A percentile compares a stretch with the other conserved stretches of the same genome.
Evolutionary conservation across 2,329 filamentous ascomycete species (phyloP).

Genomic region (Cadophora luteo-olivacea): DNA sequence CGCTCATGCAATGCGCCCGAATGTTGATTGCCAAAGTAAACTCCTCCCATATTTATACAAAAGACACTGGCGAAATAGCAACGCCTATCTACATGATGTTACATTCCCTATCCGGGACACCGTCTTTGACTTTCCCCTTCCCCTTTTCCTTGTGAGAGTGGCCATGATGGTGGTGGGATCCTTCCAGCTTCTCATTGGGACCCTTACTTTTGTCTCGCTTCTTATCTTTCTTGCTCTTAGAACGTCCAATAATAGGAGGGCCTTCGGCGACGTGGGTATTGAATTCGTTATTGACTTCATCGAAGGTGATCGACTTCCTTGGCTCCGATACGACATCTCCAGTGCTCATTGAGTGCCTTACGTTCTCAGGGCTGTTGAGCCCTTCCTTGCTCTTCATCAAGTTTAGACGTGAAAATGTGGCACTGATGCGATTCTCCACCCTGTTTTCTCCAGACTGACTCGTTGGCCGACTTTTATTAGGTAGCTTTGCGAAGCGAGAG

Average conservation of each 20-base stretch:
- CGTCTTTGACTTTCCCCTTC: constrained; percentile 41
- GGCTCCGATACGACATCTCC: constrained; percentile 26
- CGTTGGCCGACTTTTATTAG: constrained; percentile 59
- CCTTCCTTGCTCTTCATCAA: constrained; percentile 42
- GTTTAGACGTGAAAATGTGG: constrained; percentile 57
- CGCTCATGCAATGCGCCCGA: not conserved
- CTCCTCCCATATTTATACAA: constrained; percentile 12
- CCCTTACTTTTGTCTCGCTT: constrained; percentile 41
- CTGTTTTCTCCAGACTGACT: constrained; percentile 66
- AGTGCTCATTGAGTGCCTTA: constrained; percentile 25
- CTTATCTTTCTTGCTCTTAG: constrained; percentile 37
- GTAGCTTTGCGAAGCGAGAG: constrained; percentile 56
- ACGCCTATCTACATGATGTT: constrained; percentile 50
- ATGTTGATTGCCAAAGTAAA: not conserved
- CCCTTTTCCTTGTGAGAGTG: constrained; percentile 35
- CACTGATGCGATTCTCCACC: constrained; percentile 63
- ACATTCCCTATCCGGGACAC: constrained; percentile 54
- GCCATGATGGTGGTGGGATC: constrained; percentile 37
- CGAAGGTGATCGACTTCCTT: constrained; percentile 24
- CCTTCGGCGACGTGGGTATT: constrained; percentile 16
- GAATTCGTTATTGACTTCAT: constrained; percentile 26
- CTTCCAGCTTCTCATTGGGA: constrained; percentile 33
- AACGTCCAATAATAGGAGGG: constrained; percentile 15
- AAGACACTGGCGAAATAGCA: not conserved
- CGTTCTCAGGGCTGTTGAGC: constrained; percentile 34